phyloP scores from a whole-genome alignment of 2,329 filamentous ascomycete genomes.

The Fusarium sp. region DNA sequence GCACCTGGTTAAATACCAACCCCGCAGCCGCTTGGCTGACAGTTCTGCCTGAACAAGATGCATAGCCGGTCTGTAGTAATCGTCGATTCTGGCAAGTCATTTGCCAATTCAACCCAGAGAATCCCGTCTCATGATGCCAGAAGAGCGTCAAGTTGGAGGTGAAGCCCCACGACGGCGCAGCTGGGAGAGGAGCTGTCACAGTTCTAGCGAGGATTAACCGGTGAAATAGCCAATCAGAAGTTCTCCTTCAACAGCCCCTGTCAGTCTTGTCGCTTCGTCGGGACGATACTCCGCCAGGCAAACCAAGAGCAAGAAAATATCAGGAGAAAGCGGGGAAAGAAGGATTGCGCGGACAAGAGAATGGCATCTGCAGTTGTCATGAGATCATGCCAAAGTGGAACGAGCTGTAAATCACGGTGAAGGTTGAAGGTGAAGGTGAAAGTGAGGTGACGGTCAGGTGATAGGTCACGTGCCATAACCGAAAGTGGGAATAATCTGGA shows the following conservation, averaged over 20 bases:
- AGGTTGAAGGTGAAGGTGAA: background rate
- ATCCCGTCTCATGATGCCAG: conserved; percentile 34
- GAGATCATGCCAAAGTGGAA: background rate
- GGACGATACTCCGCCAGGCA: conserved; percentile 31
- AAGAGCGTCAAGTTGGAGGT: conserved; percentile 26
- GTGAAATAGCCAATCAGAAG: background rate
- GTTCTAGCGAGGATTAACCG: conserved; percentile 21
- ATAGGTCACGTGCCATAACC: background rate
- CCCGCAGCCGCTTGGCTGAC: conserved; percentile 21
- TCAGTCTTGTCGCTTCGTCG: conserved; percentile 28
- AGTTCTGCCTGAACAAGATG: conserved; percentile 33
- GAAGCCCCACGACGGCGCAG: conserved; percentile 37
- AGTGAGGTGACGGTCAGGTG: background rate
- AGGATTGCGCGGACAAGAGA: background rate
- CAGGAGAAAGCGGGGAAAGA: conserved; percentile 2
- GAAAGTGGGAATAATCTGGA: background rate
- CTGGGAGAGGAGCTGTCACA: conserved; percentile 2
- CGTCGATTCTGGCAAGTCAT: conserved; percentile 10
- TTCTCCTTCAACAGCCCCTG: background rate
- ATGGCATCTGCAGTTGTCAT: background rate
- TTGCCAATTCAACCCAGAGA: conserved; percentile 21
- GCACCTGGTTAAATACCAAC: conserved; percentile 30
- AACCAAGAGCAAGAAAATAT: background rate
- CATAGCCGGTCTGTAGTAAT: conserved; percentile 1
- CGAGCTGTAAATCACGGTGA: background rate